phyloP scores from a whole-genome alignment of 1,284 basidiomycete species.

The Leccinum pachyderme region DNA sequence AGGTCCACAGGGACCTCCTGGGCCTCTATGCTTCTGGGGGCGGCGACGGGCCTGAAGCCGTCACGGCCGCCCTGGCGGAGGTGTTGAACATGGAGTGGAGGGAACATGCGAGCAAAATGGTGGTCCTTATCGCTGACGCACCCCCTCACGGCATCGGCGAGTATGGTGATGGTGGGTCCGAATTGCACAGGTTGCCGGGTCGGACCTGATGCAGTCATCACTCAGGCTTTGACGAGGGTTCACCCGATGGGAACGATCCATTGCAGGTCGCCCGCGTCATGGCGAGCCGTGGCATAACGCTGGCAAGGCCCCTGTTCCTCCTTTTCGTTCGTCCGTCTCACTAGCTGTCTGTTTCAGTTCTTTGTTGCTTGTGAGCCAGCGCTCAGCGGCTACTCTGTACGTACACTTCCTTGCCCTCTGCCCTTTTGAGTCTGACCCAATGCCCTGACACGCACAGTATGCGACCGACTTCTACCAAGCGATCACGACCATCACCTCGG shows the following conservation, averaged over 20 bases:
- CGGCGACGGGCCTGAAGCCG: slow-evolving; percentile 97
- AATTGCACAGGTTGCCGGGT: not conserved
- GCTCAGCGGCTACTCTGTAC: slow-evolving; percentile 86
- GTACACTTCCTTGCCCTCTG: slow-evolving; percentile 29
- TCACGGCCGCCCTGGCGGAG: slow-evolving; percentile 91
- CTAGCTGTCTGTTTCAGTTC: slow-evolving; percentile 54
- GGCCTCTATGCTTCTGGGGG: slow-evolving; percentile 90
- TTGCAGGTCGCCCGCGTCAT: slow-evolving; percentile 84
- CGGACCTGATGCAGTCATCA: slow-evolving; percentile 10
- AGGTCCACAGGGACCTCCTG: slow-evolving; percentile 85
- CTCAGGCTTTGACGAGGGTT: slow-evolving; percentile 85
- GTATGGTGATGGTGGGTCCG: slow-evolving; percentile 80
- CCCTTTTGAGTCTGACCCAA: slow-evolving; percentile 19
- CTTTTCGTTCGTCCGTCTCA: not conserved
- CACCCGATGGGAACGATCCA: slow-evolving; percentile 92
- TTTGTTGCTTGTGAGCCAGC: slow-evolving; percentile 99
- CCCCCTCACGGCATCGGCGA: slow-evolving; percentile 95
- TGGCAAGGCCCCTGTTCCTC: slow-evolving; percentile 46
- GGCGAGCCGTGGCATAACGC: slow-evolving; percentile 87
- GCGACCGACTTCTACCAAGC: slow-evolving; percentile 96
- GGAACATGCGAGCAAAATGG: slow-evolving; percentile 87
- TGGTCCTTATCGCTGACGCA: slow-evolving; percentile 94
- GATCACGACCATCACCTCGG: slow-evolving; percentile 88
- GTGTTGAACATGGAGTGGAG: slow-evolving; percentile 91
- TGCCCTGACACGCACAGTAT: slow-evolving; percentile 48